phyloP scores from a whole-genome alignment of 495 filamentous ascomycete genomes.

The Lindgomyces ingoldianus region DNA sequence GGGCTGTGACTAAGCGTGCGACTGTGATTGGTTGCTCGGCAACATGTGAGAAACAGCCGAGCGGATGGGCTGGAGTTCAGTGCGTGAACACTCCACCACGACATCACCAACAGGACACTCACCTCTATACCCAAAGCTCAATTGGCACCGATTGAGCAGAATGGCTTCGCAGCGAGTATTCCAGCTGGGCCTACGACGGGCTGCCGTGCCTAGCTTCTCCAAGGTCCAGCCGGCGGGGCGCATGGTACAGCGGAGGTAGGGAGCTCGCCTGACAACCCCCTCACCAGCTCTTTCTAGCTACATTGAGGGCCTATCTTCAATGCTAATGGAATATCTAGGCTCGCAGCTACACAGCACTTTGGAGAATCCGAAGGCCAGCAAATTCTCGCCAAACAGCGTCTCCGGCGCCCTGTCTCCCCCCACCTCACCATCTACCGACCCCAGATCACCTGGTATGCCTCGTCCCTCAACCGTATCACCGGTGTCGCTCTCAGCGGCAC shows the following conservation, averaged over 20 bases:
- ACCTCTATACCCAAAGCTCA: conserved; percentile 22
- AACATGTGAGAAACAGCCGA: conserved; percentile 12
- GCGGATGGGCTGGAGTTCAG: neutral
- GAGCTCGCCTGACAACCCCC: conserved; percentile 11
- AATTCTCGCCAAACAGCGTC: conserved; percentile 84
- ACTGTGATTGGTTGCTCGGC: conserved; percentile 38
- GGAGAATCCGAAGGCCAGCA: conserved; percentile 56
- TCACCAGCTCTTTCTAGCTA: conserved; percentile 12
- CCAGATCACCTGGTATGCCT: conserved; percentile 82
- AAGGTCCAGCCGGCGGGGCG: conserved; percentile 34
- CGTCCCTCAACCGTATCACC: conserved; percentile 76
- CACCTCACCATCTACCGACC: conserved; percentile 88
- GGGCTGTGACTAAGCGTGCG: neutral
- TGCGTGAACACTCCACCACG: neutral
- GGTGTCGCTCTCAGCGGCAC: conserved; percentile 68
- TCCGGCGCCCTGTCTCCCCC: conserved; percentile 78
- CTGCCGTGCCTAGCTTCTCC: conserved; percentile 21
- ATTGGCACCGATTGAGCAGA: conserved; percentile 15
- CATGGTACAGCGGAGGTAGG: conserved; percentile 38
- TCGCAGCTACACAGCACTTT: conserved; percentile 61
- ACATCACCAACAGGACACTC: conserved; percentile 31
- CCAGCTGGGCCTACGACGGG: conserved; percentile 35
- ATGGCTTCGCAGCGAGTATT: conserved; percentile 36
- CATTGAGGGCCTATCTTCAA: neutral
- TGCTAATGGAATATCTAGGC: conserved; percentile 48